Conservation (phyloP, 192 early-diverging fungal species). For the Chytriomyces sp. region DNA sequence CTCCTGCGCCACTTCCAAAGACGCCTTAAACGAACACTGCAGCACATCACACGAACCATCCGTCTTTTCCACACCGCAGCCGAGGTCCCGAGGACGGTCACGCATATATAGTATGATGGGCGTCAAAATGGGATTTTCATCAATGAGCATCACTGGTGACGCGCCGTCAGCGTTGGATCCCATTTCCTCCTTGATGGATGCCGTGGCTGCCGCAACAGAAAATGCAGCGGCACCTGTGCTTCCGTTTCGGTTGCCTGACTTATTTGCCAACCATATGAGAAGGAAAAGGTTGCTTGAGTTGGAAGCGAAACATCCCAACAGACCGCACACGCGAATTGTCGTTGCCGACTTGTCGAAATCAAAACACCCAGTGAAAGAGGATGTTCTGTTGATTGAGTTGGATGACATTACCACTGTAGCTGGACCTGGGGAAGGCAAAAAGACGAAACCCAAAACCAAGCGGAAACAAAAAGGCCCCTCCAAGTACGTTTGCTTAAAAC, state of each 20-base stretch:
- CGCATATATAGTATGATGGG: too few species aligned
- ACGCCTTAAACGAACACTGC: too few species aligned
- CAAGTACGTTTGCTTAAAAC: background rate
- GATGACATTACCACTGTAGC: background rate
- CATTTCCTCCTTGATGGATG: too few species aligned
- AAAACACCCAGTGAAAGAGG: background rate
- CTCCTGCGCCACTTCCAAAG: background rate
- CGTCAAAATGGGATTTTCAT: too few species aligned
- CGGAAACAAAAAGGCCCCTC: background rate
- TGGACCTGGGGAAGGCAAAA: background rate
- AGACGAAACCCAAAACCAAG: background rate
- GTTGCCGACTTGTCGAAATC: conserved; percentile 27
- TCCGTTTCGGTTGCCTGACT: conserved; percentile 24
- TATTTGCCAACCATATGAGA: conserved; percentile 8
- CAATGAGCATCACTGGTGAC: too few species aligned
- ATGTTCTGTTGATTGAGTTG: background rate
- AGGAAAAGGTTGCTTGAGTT: conserved; percentile 15
- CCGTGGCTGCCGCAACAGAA: background rate
- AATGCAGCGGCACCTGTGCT: background rate
- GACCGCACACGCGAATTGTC: conserved; percentile 9
- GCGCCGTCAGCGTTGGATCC: too few species aligned
- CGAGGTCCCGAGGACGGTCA: too few species aligned
- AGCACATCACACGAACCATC: too few species aligned
- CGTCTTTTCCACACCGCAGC: too few species aligned
- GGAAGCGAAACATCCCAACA: conserved; percentile 23